These are phyloP conservation scores for Pestalotiopsis fici DNA, from an alignment of 2,329 filamentous ascomycete species.

Conservation along the genomic window DNA sequence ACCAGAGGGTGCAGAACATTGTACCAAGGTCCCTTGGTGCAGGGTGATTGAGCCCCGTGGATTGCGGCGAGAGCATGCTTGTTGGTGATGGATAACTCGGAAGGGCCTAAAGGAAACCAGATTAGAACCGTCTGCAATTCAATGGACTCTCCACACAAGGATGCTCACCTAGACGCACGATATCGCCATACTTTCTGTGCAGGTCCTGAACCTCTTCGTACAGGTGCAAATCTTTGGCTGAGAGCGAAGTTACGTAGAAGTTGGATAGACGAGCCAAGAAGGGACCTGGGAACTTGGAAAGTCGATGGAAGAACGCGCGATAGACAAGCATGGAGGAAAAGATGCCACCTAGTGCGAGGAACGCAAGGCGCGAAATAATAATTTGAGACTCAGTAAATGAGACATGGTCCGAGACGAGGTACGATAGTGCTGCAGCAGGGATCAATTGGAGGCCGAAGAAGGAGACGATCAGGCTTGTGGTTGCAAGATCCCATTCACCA, in stretches of 20 bases:
- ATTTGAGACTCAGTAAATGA: neutral
- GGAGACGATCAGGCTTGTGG: neutral
- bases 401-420: neutral
- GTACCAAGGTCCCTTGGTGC: slow-evolving; percentile 4
- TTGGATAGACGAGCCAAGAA: slow-evolving; percentile 6
- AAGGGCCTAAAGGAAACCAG: neutral
- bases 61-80: neutral
- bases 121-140: neutral
- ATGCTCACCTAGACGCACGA: slow-evolving; percentile 38
- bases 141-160: neutral
- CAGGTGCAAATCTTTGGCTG: slow-evolving; percentile 1
- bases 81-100: neutral
- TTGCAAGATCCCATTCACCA: slow-evolving; percentile 8
- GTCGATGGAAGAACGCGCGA: slow-evolving; percentile 7
- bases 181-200: slow-evolving; percentile 32
- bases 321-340: slow-evolving; percentile 7
- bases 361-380: neutral
- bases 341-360: neutral
- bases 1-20: neutral
- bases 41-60: neutral
- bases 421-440: neutral
- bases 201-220: slow-evolving; percentile 16
- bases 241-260: neutral
- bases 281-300: slow-evolving; percentile 8
- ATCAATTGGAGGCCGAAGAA: neutral